Evolutionary conservation across 257 asterid genomes (phyloP).

Genomic region (Solanum sparsipilum): DNA sequence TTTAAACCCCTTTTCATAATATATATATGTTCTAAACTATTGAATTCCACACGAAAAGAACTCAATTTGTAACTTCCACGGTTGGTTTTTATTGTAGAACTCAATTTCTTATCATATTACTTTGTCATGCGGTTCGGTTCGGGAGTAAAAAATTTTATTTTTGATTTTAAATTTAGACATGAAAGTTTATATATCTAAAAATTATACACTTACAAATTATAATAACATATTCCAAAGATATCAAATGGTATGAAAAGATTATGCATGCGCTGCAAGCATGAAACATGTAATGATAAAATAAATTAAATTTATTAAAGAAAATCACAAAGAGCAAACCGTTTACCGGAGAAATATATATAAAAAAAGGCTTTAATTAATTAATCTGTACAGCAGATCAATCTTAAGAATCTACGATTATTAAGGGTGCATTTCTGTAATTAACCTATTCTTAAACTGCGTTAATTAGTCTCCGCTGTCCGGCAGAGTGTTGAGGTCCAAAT

Average conservation of each 20-base stretch:
- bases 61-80: no score
- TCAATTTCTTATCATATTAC: no score
- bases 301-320: not conserved
- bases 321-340: not conserved
- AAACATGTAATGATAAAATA: not conserved
- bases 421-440: not conserved
- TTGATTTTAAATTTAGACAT: no score
- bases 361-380: not conserved
- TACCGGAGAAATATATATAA: not conserved
- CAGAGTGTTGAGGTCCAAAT: slow-evolving; percentile 16
- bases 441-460: not conserved
- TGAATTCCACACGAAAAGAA: no score
- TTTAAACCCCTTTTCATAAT: no score
- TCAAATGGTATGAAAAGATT: not conserved
- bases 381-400: not conserved
- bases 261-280: not conserved
- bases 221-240: not conserved
- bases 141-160: no score
- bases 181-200: no score
- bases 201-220: no score
- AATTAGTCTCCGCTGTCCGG: slow-evolving; percentile 10
- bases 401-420: not conserved
- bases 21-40: no score
- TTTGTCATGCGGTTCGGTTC: no score
- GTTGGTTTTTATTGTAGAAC: no score